Base-by-base conservation (phyloP, 2,329 filamentous ascomycete genomes). In the Mariannaea sp. region DNA sequence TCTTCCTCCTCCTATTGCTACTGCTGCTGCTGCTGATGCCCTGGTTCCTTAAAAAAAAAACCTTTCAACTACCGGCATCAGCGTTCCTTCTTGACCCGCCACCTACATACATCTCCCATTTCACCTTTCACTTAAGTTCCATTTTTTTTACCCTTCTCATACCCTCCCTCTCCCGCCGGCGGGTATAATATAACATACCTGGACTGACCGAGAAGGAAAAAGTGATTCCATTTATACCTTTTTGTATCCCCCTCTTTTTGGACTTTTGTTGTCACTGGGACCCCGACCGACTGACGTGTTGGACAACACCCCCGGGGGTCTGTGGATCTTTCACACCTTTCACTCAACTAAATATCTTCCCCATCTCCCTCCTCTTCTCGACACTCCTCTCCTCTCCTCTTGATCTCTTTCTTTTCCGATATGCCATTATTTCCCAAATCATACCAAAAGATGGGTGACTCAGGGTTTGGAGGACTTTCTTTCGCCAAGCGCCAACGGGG, bases 381-480 rank as follows among this genome's bases (percentile, higher is more conserved):
- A 36, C 17, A 38, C 9, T 26, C 12, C 20, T 22, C 29, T 53
- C 22, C 49, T 53, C 40, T 27, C 22, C 39, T 27, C n/a, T n/a
- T n/a, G n/a, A n/a, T n/a, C n/a, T 44, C 24, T 33, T 38, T 4
- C 39, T 24, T 5, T 10, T 29, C 24, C 27, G 41, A 26, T n/a
- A 54, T 54, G 51, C 14, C 45, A 40, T 27, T 45, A 10, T 54
- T 54, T 13, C 22, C 51, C 7, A 30, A 10, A 45, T 9, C 57
- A 17, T 68, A 68, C 49, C 54, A 59, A 32, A 67, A 63, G 36
- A 64, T 67, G 65, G 61, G 57, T 22, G 55, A 66, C 41, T 61
- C 62, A 14, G 58, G 61, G 38, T 43, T 55, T 55, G 56, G 58
- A 52, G 58, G 59, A 52, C 49, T 60, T 41, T 22, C 53, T 22